These are phyloP conservation scores for Talaromyces rugulosus DNA, from an alignment of 2,329 filamentous ascomycete genomes.

Conservation along the genomic window DNA sequence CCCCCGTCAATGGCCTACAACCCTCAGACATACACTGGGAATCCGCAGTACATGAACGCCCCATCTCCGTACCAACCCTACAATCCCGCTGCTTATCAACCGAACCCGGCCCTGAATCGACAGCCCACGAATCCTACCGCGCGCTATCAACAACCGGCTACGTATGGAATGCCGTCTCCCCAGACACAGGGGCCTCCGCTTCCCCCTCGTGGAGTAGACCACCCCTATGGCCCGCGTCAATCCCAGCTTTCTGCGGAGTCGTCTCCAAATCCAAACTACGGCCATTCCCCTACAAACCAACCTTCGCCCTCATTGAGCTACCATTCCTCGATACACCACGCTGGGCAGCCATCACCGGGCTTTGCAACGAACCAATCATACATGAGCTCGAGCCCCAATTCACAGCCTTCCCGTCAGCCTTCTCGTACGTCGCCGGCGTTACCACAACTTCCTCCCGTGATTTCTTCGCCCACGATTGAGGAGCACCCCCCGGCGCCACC, in stretches of 20 bases:
- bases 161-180: constrained; percentile 29
- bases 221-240: constrained; percentile 33
- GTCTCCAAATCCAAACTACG: constrained; percentile 24
- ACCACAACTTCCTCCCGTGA: constrained; percentile 3
- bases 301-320: constrained; percentile 22
- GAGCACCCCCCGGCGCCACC: constrained; percentile 33
- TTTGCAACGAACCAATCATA: constrained; percentile 23
- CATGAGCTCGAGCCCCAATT: constrained; percentile 8
- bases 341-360: constrained; percentile 19
- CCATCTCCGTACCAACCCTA: constrained; percentile 40
- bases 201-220: constrained; percentile 36
- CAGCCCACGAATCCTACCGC: constrained; percentile 23
- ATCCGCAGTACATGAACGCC: constrained; percentile 22
- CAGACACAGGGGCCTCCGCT: constrained; percentile 30
- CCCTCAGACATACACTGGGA: constrained; percentile 56
- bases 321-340: constrained; percentile 26
- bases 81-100: constrained; percentile 48
- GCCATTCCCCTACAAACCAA: constrained; percentile 23
- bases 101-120: constrained; percentile 27
- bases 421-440: constrained; percentile 17
- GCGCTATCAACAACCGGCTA: constrained; percentile 26
- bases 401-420: constrained; percentile 5
- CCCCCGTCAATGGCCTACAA: constrained; percentile 58
- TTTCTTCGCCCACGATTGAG: constrained; percentile 14
- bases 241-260: constrained; percentile 20